These are phyloP conservation scores for Pistacia integerrima DNA, from an alignment of 345 rosid genomes.

Conservation along the genomic window DNA sequence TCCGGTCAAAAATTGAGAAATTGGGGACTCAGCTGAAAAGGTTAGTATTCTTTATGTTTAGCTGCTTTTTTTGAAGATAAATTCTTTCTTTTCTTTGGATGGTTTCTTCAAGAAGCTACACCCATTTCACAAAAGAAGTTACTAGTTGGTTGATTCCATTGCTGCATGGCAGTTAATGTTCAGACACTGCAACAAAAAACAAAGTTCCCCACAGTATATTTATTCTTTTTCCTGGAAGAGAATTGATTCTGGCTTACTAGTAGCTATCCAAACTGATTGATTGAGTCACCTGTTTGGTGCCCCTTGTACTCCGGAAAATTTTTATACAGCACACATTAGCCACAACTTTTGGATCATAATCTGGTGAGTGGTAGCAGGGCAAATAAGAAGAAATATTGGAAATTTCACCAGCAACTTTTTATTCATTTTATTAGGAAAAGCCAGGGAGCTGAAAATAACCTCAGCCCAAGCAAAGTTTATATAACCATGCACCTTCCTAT, in stretches of 20 bases:
- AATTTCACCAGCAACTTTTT: not conserved
- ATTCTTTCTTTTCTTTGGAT: not conserved
- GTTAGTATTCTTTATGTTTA: slow-evolving; percentile 17
- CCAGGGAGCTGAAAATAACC: not conserved
- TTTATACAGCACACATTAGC: not conserved
- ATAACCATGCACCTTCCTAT: not conserved
- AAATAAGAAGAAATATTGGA: not conserved
- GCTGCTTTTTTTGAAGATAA: not conserved
- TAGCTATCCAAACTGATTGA: slow-evolving; percentile 11
- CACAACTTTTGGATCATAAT: not conserved
- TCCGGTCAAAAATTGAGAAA: slow-evolving; percentile 37
- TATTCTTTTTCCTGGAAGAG: not conserved
- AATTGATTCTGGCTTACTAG: not conserved
- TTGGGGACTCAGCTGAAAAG: slow-evolving; percentile 38
- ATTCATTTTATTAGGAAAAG: not conserved
- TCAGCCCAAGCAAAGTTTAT: not conserved
- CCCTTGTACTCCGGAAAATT: not conserved
- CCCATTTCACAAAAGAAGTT: not conserved
- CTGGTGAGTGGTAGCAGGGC: not conserved
- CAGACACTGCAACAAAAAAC: not conserved
- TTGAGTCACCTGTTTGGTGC: not conserved
- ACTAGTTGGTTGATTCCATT: slow-evolving; percentile 8
- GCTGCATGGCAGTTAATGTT: not conserved
- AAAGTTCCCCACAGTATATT: slow-evolving; percentile 1
- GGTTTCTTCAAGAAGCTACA: not conserved